Conservation (phyloP, 805 yeast genomes). For the Candida ipomoeae region DNA sequence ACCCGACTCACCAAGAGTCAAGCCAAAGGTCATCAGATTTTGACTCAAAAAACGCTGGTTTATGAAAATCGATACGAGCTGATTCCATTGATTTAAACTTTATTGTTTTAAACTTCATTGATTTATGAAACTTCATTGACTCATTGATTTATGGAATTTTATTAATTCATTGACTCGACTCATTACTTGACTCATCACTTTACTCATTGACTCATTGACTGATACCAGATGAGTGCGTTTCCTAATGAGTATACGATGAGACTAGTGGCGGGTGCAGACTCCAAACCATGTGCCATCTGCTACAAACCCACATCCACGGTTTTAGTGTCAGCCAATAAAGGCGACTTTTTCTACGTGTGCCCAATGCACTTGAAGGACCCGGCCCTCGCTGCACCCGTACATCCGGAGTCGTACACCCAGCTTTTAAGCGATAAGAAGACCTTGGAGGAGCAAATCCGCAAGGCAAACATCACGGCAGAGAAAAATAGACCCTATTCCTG, state of each 20-base stretch:
- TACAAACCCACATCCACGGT: conserved; percentile 47
- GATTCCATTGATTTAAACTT: no score
- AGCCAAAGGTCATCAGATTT: no score
- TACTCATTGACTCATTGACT: background rate
- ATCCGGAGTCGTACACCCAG: conserved; percentile 32
- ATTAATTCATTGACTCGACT: no score
- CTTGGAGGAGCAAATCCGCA: conserved; percentile 18
- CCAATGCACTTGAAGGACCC: conserved; percentile 43
- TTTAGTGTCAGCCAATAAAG: conserved; percentile 41
- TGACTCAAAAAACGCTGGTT: no score
- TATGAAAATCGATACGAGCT: no score
- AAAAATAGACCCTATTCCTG: conserved; percentile 32
- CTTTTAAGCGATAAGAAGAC: conserved; percentile 21
- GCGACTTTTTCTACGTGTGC: conserved; percentile 54
- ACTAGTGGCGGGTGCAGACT: conserved; percentile 38
- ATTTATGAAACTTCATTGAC: no score
- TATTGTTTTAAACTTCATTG: no score
- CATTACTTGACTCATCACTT: no score
- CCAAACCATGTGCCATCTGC: conserved; percentile 48
- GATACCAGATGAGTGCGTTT: conserved; percentile 7
- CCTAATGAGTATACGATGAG: conserved; percentile 41
- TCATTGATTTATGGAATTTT: no score
- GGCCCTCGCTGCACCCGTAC: conserved; percentile 40
- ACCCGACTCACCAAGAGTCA: no score
- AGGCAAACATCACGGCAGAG: conserved; percentile 23